These are phyloP conservation scores for Coemansia brasiliensis DNA, from an alignment of 192 early-diverging fungal species.

Conservation along the genomic window DNA sequence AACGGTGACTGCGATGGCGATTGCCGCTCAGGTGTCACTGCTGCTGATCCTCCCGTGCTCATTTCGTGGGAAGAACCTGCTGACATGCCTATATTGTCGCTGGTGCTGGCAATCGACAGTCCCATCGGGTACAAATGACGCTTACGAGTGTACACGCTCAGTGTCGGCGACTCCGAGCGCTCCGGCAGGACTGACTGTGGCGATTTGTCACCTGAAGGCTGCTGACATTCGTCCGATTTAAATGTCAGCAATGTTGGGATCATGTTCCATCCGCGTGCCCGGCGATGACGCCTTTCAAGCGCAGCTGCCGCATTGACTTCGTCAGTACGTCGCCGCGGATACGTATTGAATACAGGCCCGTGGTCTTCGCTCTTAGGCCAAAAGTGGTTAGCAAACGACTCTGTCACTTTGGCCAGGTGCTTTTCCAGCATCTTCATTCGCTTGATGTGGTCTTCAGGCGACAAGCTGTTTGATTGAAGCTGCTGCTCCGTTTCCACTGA, in stretches of 20 bases:
- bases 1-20: slow-evolving; percentile 17
- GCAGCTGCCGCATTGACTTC: slow-evolving; percentile 14
- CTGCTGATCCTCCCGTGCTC: slow-evolving; percentile 23
- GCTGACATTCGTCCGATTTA: slow-evolving; percentile 13
- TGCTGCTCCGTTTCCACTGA: slow-evolving; percentile 11
- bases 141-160: slow-evolving; percentile 36
- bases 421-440: slow-evolving; percentile 53
- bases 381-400: slow-evolving; percentile 48
- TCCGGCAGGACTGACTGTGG: slow-evolving; percentile 10
- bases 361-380: slow-evolving; percentile 49
- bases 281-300: slow-evolving; percentile 17
- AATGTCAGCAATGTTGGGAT: slow-evolving; percentile 51
- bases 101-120: slow-evolving; percentile 34
- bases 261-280: slow-evolving; percentile 54
- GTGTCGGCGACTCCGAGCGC: slow-evolving; percentile 44
- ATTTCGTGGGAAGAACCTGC: slow-evolving; percentile 39
- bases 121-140: slow-evolving; percentile 53
- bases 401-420: slow-evolving; percentile 50
- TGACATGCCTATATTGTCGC: slow-evolving; percentile 21
- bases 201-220: slow-evolving; percentile 10
- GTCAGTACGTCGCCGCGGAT: slow-evolving; percentile 39
- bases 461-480: slow-evolving; percentile 9
- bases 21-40: slow-evolving; percentile 17
- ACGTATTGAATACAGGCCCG: slow-evolving; percentile 40
- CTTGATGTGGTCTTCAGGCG: slow-evolving; percentile 45